Conservation (phyloP, 2,329 filamentous ascomycete species). For the Sarocladium kiliense region DNA sequence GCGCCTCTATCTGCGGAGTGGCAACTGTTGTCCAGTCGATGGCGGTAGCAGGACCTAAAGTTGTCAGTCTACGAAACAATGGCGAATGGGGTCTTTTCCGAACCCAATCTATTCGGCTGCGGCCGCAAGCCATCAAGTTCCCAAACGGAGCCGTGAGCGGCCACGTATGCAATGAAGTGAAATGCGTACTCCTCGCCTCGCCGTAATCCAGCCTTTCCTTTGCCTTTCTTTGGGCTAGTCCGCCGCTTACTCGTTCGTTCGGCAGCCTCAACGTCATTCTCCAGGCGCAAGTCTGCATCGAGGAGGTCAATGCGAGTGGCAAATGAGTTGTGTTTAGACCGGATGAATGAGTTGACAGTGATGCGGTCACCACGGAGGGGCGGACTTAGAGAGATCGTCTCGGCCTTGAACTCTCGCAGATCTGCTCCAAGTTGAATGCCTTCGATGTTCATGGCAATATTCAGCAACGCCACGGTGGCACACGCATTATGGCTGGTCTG, state of each 20-base stretch:
- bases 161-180: slow-evolving; percentile 89
- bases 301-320: slow-evolving; percentile 73
- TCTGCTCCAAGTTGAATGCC: slow-evolving; percentile 63
- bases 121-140: slow-evolving; percentile 80
- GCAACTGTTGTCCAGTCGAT: slow-evolving; percentile 63
- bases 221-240: slow-evolving; percentile 32
- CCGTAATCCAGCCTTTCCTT: not conserved
- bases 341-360: slow-evolving; percentile 69
- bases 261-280: slow-evolving; percentile 45
- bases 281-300: slow-evolving; percentile 61
- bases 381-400: slow-evolving; percentile 64
- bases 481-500: slow-evolving; percentile 80
- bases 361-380: slow-evolving; percentile 72
- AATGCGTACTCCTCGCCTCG: slow-evolving; percentile 55
- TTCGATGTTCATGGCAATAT: slow-evolving; percentile 83
- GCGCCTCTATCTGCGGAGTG: slow-evolving; percentile 56
- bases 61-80: not conserved
- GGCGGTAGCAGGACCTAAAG: slow-evolving; percentile 27
- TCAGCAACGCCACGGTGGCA: slow-evolving; percentile 86
- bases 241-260: slow-evolving; percentile 31
- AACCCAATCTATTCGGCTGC: slow-evolving; percentile 49
- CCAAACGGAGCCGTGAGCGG: slow-evolving; percentile 70
- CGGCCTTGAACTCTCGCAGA: slow-evolving; percentile 66
- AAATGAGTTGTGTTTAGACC: slow-evolving; percentile 82
- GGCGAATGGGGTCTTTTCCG: not conserved